These are phyloP conservation scores for Boletus sp. DNA, from an alignment of 768 basidiomycete species.

Conservation along the genomic window DNA sequence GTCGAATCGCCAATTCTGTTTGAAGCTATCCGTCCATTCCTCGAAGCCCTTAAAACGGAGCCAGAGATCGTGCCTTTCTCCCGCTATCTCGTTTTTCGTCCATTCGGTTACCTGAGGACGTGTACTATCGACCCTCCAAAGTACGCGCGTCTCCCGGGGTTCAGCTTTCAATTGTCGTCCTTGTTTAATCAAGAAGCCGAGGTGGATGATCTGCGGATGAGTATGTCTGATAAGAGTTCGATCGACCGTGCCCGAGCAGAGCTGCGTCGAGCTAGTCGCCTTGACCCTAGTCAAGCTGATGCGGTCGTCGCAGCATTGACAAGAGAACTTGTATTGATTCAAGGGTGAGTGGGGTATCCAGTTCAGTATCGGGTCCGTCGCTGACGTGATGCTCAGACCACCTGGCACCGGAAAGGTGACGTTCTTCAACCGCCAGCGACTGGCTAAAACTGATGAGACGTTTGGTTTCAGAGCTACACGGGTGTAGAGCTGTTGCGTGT, in stretches of 20 bases:
- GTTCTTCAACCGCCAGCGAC: neutral
- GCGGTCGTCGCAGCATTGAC: constrained; percentile 61
- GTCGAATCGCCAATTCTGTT: constrained; percentile 66
- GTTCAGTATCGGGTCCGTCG: neutral
- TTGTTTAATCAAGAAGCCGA: constrained; percentile 44
- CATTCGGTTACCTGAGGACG: constrained; percentile 32
- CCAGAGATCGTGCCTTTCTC: constrained; percentile 57
- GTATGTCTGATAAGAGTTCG: constrained; percentile 40
- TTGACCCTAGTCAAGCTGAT: constrained; percentile 71
- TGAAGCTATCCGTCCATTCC: constrained; percentile 65
- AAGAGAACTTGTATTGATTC: constrained; percentile 62
- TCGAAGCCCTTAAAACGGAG: constrained; percentile 55
- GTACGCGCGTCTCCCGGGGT: constrained; percentile 53
- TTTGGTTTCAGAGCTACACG: constrained; percentile 50
- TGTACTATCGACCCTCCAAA: constrained; percentile 46
- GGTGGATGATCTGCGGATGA: constrained; percentile 39
- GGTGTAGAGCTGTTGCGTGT: constrained; percentile 68
- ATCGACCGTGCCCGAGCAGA: constrained; percentile 45
- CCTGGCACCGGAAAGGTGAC: constrained; percentile 76
- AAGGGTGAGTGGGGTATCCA: constrained; percentile 48
- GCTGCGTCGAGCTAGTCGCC: constrained; percentile 45
- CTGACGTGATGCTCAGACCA: constrained; percentile 41
- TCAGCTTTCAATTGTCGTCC: constrained; percentile 53
- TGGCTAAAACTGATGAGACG: neutral
- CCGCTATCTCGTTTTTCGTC: constrained; percentile 46